Percentiles rank a stretch among this genome's conserved stretches.
Conservation (phyloP, 208 protist genomes). For the Angomonas ambiguus region DNA sequence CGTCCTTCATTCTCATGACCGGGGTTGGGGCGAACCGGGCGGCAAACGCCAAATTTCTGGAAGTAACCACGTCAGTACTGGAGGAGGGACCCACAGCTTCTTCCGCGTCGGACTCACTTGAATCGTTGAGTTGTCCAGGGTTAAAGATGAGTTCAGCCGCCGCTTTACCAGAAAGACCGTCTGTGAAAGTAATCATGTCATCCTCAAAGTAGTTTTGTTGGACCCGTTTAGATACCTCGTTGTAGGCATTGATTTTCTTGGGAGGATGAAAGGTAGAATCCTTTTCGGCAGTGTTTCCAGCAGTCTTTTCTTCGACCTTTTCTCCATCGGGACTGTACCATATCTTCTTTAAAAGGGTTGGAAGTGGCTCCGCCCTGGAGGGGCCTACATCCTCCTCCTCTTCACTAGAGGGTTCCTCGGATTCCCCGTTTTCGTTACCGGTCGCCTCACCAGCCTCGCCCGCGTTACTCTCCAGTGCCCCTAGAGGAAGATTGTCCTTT, state of each 20-base stretch:
- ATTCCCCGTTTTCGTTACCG: constrained; percentile 6
- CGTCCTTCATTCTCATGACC: constrained; percentile 66
- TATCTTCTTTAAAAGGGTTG: constrained; percentile 72
- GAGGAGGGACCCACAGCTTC: neutral
- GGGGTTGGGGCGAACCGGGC: constrained; percentile 40
- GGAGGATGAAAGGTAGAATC: neutral
- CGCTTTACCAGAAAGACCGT: constrained; percentile 19
- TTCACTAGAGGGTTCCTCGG: neutral
- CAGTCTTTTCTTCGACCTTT: constrained; percentile 17
- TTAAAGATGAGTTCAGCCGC: constrained; percentile 26
- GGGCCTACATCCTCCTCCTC: constrained; percentile 14
- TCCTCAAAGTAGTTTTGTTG: constrained; percentile 88
- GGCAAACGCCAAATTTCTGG: neutral
- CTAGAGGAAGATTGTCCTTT: constrained; percentile 60
- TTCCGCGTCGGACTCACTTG: constrained; percentile 11
- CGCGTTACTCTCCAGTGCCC: constrained; percentile 29
- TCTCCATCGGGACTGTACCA: constrained; percentile 76
- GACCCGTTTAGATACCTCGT: constrained; percentile 72
- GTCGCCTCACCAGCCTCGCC: neutral
- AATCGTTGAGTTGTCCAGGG: constrained; percentile 18
- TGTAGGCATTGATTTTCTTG: constrained; percentile 8
- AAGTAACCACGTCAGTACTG: neutral
- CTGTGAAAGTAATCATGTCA: constrained; percentile 54
- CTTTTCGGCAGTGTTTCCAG: neutral
- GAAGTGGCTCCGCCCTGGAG: constrained; percentile 46